phyloP scores from a whole-genome alignment of 1,284 basidiomycete species.

The Grifola frondosa region DNA sequence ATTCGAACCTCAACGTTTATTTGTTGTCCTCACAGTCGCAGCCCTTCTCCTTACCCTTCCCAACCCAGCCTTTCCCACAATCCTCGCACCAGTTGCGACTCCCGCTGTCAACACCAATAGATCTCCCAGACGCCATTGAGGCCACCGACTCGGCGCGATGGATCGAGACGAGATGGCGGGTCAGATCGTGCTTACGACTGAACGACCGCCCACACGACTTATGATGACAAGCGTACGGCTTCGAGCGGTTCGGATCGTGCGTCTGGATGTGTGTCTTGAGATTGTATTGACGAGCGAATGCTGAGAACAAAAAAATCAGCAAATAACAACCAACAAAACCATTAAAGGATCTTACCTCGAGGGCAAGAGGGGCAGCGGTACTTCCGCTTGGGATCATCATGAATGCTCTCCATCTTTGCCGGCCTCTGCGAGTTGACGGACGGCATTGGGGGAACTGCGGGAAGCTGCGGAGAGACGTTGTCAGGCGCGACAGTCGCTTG shows the following conservation, averaged over 20 bases:
- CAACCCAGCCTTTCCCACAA: slow-evolving; percentile 72
- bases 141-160: slow-evolving; percentile 66
- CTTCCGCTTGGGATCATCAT: slow-evolving; percentile 69
- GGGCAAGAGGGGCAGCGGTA: slow-evolving; percentile 73
- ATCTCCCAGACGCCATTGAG: slow-evolving; percentile 27
- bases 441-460: slow-evolving; percentile 43
- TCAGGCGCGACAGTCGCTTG: slow-evolving; percentile 49
- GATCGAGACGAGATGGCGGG: slow-evolving; percentile 82
- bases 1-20: slow-evolving; percentile 36
- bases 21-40: slow-evolving; percentile 71
- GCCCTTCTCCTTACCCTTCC: slow-evolving; percentile 50
- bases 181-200: slow-evolving; percentile 87
- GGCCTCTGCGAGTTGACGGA: slow-evolving; percentile 35
- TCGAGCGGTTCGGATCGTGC: slow-evolving; percentile 83
- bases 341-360: slow-evolving; percentile 47
- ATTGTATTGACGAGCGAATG: slow-evolving; percentile 89
- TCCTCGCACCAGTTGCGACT: slow-evolving; percentile 67
- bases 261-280: slow-evolving; percentile 89
- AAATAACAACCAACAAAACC: slow-evolving; percentile 11
- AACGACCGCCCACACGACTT: slow-evolving; percentile 81
- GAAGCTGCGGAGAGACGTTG: slow-evolving; percentile 51
- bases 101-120: slow-evolving; percentile 63
- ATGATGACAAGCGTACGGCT: slow-evolving; percentile 83
- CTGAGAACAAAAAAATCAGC: slow-evolving; percentile 35
- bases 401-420: slow-evolving; percentile 37